Evolutionary conservation across 345 rosid genomes (phyloP), one percentile per base, ranked within the genome.

Genomic region (Gossypium bickii): DNA sequence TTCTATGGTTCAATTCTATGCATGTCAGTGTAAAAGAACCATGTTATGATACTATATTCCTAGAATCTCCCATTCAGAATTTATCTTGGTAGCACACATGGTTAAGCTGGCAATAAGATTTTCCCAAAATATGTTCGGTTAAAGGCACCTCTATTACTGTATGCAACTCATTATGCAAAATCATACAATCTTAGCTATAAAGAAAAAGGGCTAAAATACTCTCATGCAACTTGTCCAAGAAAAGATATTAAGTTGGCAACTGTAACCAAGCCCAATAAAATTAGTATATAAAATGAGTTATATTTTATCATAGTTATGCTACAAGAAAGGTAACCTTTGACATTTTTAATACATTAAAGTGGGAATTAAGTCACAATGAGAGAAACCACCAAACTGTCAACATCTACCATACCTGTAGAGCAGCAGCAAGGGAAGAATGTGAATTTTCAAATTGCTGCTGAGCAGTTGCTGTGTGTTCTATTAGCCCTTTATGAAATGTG

Each of bases 361-460:
- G 41, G 43, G 17, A 59, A 22, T 16, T 9, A 60, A 58, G 43
- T 15, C 29, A 60, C 2, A 1, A 56, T 48, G 45, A 25, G 18
- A 61, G 66, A 45, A 59, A 73, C 41, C 13, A 45, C 15, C 0
- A 25, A 59, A 18, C 12, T 72, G 64, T 22, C 57, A 45, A 15
- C 11, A 71, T 58, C 41, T 27, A 68, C n/a, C 87, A 76, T 76
- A 90, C 93, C 89, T 85, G 82, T 44, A 90, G 62, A 75, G 91
- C 79, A 73, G 84, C 53, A 60, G 88, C 91, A 69, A 90, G 67
- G 9, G 90, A 70, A 74, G 91, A 90, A 78, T 87, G 89, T 3
- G 91, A 15, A 62, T 80, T 78, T 63, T 90, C 96, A 74, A 85
- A 86, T 60, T 87, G 96, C 83, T 90, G 89, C 76, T 89, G 96